Evolutionary conservation across 192 early-diverging fungal species (phyloP).

Genomic region (Thamnidium elegans): DNA sequence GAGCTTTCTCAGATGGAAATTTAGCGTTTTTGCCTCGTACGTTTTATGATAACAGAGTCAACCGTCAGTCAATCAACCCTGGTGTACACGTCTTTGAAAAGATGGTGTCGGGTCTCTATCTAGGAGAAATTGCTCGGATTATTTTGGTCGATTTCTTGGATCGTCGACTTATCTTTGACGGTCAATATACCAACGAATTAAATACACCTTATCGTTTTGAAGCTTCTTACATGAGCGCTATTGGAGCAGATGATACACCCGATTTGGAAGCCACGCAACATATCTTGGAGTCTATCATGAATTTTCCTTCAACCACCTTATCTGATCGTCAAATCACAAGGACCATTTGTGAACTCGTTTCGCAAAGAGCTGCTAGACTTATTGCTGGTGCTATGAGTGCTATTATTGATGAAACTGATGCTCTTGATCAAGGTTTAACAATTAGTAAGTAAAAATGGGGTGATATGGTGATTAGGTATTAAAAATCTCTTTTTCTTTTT

Average conservation of each 20-base stretch:
- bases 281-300: slow-evolving; percentile 71
- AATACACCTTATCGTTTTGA: slow-evolving; percentile 76
- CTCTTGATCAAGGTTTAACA: slow-evolving; percentile 27
- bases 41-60: slow-evolving; percentile 77
- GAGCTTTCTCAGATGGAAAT: slow-evolving; percentile 81
- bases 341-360: slow-evolving; percentile 76
- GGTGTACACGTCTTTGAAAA: slow-evolving; percentile 88
- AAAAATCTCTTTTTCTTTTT: not conserved
- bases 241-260: slow-evolving; percentile 63
- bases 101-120: slow-evolving; percentile 90
- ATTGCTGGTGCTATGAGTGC: slow-evolving; percentile 68
- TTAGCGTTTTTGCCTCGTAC: slow-evolving; percentile 71
- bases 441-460: slow-evolving; percentile 45
- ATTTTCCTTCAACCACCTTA: slow-evolving; percentile 61
- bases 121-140: slow-evolving; percentile 85
- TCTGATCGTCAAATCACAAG: slow-evolving; percentile 80
- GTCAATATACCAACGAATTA: slow-evolving; percentile 57
- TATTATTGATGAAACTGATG: slow-evolving; percentile 49
- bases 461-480: not conserved
- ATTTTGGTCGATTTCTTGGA: slow-evolving; percentile 80
- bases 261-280: slow-evolving; percentile 63
- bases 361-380: slow-evolving; percentile 79
- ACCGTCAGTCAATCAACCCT: slow-evolving; percentile 77
- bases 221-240: slow-evolving; percentile 69
- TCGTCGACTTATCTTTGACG: slow-evolving; percentile 74